Evolutionary conservation across 2,329 filamentous ascomycete species (phyloP).

Genomic region (Xylariomycetidae sp.): DNA sequence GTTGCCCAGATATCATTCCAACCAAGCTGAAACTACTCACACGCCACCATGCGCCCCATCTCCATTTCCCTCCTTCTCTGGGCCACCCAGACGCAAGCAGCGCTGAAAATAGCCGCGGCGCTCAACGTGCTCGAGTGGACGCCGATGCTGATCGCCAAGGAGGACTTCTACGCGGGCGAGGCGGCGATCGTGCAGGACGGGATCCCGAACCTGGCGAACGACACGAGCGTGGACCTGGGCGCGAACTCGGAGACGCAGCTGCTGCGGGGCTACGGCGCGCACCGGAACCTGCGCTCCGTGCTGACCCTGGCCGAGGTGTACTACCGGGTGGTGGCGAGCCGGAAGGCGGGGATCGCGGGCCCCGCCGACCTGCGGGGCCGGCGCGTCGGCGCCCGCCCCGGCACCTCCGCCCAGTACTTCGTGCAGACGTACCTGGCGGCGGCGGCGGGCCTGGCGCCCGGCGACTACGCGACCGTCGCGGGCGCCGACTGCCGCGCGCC

Average conservation of each 20-base stretch:
- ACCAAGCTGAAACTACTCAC: too few species aligned
- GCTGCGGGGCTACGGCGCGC: slow-evolving; percentile 23
- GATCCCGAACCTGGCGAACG: slow-evolving; percentile 22
- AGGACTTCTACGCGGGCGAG: slow-evolving; percentile 14
- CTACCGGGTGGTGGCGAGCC: slow-evolving; percentile 28
- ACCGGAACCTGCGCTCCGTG: slow-evolving; percentile 26
- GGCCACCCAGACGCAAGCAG: too few species aligned
- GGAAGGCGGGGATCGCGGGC: slow-evolving; percentile 17
- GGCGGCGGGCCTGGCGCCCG: slow-evolving; percentile 19
- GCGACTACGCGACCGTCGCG: slow-evolving; percentile 23
- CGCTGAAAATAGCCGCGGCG: slow-evolving; percentile 15
- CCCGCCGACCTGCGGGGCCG: slow-evolving; percentile 27
- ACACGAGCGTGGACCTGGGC: slow-evolving; percentile 24
- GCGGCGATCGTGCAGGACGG: slow-evolving; percentile 24
- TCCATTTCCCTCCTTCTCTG: too few species aligned
- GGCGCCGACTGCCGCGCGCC: slow-evolving; percentile 22
- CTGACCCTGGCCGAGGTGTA: slow-evolving; percentile 27
- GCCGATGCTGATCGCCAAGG: slow-evolving; percentile 15
- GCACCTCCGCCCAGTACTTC: slow-evolving; percentile 29
- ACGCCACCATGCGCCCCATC: too few species aligned
- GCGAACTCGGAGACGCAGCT: slow-evolving; percentile 31
- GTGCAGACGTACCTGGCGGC: slow-evolving; percentile 22
- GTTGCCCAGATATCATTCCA: too few species aligned
- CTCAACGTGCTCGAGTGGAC: slow-evolving; percentile 18
- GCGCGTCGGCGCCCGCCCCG: slow-evolving; percentile 24